Conservation (phyloP, 345 rosid species). For the Syzygium oleosum region DNA sequence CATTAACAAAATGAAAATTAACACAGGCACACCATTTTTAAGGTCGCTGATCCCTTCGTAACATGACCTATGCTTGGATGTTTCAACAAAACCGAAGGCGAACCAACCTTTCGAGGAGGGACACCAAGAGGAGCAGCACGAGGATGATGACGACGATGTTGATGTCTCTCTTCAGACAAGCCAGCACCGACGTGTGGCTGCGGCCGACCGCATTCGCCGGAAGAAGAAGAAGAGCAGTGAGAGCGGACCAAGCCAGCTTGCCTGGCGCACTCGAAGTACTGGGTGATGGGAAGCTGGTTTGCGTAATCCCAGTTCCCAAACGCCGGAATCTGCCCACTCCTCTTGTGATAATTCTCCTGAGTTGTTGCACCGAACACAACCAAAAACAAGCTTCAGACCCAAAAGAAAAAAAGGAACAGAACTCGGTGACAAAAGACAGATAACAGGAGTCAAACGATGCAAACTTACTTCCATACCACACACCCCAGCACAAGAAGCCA, state of each 20-base stretch:
- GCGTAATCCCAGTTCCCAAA: constrained; percentile 92
- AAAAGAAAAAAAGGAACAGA: neutral
- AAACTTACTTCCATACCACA: neutral
- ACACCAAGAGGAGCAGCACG: neutral
- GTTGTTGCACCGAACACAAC: neutral
- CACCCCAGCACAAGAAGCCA: neutral
- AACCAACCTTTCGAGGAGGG: constrained; percentile 31
- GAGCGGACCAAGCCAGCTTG: constrained; percentile 75
- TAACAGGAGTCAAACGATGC: neutral
- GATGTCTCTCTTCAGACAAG: neutral
- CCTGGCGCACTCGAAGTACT: constrained; percentile 84
- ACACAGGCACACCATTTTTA: neutral
- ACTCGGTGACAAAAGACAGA: neutral
- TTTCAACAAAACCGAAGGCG: neutral
- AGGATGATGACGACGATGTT: constrained; percentile 9
- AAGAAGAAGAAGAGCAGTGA: constrained; percentile 31
- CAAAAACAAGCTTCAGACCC: neutral
- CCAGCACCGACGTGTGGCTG: neutral
- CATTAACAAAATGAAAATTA: neutral
- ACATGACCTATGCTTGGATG: neutral
- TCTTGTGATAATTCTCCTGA: constrained; percentile 29
- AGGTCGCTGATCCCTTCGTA: neutral
- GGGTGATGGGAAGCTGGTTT: constrained; percentile 83
- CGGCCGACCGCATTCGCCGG: constrained; percentile 46
- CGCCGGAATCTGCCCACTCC: constrained; percentile 79